Evolutionary conservation across 2,329 filamentous ascomycete species (phyloP).

Genomic region (Triangularia setosa): DNA sequence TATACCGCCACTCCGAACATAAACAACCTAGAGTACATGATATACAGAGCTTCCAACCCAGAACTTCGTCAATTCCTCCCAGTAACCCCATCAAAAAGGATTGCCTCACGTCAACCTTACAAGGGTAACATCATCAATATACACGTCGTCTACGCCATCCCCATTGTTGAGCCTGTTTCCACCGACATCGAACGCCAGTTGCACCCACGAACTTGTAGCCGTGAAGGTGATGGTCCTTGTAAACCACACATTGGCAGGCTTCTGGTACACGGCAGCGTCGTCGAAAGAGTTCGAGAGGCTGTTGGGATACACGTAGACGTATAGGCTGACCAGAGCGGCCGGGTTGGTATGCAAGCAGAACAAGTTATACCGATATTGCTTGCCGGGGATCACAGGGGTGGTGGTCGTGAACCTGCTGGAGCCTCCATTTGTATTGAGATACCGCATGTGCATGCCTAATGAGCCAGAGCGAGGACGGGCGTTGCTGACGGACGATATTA

Average conservation of each 20-base stretch:
- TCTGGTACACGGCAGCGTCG: neutral
- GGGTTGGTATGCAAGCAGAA: neutral
- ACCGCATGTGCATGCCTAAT: neutral
- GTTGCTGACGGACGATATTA: neutral
- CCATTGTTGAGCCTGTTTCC: neutral
- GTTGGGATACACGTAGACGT: neutral
- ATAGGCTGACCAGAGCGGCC: neutral
- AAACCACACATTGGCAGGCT: neutral
- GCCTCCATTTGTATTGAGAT: neutral
- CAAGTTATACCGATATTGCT: neutral
- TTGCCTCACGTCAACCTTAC: neutral
- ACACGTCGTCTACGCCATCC: too few relatives aligned
- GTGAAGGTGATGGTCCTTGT: neutral
- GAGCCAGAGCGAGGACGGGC: neutral
- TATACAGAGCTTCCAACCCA: neutral
- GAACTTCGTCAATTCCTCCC: neutral
- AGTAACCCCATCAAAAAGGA: neutral
- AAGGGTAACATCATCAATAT: conserved; percentile 1
- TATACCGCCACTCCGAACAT: too few relatives aligned
- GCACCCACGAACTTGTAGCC: neutral
- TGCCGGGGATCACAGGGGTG: neutral
- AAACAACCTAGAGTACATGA: neutral
- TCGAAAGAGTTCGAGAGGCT: neutral
- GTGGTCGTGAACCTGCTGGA: neutral
- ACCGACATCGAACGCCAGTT: neutral